phyloP scores from a whole-genome alignment of 2,329 filamentous ascomycete genomes.

The Trichothecium sympodiale region DNA sequence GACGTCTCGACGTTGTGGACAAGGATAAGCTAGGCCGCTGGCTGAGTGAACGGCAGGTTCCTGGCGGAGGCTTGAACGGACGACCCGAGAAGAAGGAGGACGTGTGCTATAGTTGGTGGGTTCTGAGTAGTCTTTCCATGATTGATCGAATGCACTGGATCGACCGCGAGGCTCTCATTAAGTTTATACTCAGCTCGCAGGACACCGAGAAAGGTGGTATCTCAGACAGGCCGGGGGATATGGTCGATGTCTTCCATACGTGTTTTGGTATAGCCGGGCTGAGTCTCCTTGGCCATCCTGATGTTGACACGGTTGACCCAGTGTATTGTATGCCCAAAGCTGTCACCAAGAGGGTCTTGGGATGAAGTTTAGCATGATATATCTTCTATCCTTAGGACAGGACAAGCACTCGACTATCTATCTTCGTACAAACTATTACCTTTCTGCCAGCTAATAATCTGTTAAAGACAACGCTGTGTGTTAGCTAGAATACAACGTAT shows the following conservation, averaged over 20 bases:
- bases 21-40: slow-evolving; percentile 74
- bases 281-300: slow-evolving; percentile 69
- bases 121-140: slow-evolving; percentile 82
- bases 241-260: slow-evolving; percentile 97
- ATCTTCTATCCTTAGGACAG: background rate
- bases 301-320: slow-evolving; percentile 71
- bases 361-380: slow-evolving; percentile 18
- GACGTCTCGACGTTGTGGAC: slow-evolving; percentile 70
- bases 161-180: slow-evolving; percentile 64
- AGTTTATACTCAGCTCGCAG: slow-evolving; percentile 82
- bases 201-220: slow-evolving; percentile 77
- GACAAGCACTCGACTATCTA: background rate
- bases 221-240: slow-evolving; percentile 81
- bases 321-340: slow-evolving; percentile 74
- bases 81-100: slow-evolving; percentile 92
- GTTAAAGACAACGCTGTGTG: slow-evolving; percentile 33
- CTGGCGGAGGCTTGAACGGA: slow-evolving; percentile 83
- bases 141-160: slow-evolving; percentile 88
- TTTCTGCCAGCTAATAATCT: slow-evolving; percentile 67
- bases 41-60: slow-evolving; percentile 86
- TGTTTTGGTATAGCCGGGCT: slow-evolving; percentile 80
- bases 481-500: slow-evolving; percentile 59
- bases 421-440: slow-evolving; percentile 7
- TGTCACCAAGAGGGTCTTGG: slow-evolving; percentile 48
- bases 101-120: slow-evolving; percentile 99